phyloP scores from a whole-genome alignment of 768 basidiomycete genomes.

The Podaxis sp. region DNA sequence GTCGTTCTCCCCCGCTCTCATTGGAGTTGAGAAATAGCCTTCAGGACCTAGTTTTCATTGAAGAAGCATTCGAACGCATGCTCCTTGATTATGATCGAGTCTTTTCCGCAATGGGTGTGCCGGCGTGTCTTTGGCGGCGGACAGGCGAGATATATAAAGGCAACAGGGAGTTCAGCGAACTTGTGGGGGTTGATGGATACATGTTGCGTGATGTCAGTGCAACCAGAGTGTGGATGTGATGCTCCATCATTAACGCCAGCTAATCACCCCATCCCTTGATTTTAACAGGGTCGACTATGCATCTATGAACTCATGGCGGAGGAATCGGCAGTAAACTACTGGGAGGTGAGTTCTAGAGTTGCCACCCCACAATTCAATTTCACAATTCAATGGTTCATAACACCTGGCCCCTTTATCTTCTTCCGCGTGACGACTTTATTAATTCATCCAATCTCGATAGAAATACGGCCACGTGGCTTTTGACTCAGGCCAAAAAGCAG shows the following conservation, averaged over 20 bases:
- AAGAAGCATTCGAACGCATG: constrained; percentile 95
- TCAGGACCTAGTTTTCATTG: constrained; percentile 94
- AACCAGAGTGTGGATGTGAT: not conserved
- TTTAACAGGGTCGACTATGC: constrained; percentile 76
- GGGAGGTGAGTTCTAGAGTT: constrained; percentile 64
- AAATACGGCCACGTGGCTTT: constrained; percentile 96
- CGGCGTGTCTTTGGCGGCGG: constrained; percentile 93
- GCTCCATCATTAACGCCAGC: constrained; percentile 1
- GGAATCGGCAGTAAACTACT: constrained; percentile 94
- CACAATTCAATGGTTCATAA: not conserved
- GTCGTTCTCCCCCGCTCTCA: not conserved
- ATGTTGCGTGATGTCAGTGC: constrained; percentile 80
- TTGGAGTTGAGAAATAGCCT: constrained; percentile 4
- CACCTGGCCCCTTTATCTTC: not conserved
- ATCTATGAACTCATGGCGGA: constrained; percentile 99
- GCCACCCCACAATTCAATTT: not conserved
- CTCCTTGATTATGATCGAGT: constrained; percentile 95
- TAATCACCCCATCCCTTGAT: constrained; percentile 10
- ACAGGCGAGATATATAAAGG: constrained; percentile 99
- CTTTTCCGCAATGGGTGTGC: constrained; percentile 94
- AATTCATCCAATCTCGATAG: constrained; percentile 34
- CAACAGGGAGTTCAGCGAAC: constrained; percentile 91
- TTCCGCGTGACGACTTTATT: not conserved
- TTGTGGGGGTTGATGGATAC: constrained; percentile 84
- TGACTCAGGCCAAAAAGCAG: constrained; percentile 89